Conservation (phyloP, 2,329 filamentous ascomycete genomes). For the Metarhizium humberi region DNA sequence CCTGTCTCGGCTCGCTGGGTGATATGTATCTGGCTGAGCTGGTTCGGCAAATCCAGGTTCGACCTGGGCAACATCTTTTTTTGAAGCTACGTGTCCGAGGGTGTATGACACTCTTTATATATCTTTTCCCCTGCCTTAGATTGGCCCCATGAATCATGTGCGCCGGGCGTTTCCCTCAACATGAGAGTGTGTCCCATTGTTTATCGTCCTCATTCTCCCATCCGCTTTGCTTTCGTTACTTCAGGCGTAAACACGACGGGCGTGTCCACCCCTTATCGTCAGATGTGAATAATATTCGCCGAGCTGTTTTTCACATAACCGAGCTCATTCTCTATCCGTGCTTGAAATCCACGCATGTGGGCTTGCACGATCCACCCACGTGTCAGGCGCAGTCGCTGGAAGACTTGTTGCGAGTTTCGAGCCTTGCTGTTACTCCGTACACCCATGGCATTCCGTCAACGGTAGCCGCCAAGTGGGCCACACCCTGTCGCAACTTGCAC, state of each 20-base stretch:
- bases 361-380: conserved; percentile 12
- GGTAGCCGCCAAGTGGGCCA: conserved; percentile 8
- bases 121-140: neutral
- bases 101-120: conserved; percentile 1
- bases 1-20: neutral
- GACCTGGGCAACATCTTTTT: neutral
- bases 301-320: conserved; percentile 1
- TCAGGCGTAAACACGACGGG: neutral
- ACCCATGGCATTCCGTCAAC: conserved; percentile 4
- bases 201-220: neutral
- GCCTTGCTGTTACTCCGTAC: neutral
- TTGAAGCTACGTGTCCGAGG: neutral
- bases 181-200: conserved; percentile 1
- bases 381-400: conserved; percentile 10
- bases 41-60: neutral
- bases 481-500: conserved; percentile 5
- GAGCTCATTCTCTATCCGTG: conserved; percentile 3
- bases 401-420: neutral
- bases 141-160: neutral
- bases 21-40: neutral
- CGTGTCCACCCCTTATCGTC: neutral
- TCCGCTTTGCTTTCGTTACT: neutral
- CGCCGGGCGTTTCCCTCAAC: neutral
- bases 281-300: neutral
- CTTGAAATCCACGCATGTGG: conserved; percentile 5